Percentiles rank a stretch among this genome's conserved stretches.
Evolutionary conservation across 768 basidiomycete species (phyloP).

Genomic region (Suillus plorans): DNA sequence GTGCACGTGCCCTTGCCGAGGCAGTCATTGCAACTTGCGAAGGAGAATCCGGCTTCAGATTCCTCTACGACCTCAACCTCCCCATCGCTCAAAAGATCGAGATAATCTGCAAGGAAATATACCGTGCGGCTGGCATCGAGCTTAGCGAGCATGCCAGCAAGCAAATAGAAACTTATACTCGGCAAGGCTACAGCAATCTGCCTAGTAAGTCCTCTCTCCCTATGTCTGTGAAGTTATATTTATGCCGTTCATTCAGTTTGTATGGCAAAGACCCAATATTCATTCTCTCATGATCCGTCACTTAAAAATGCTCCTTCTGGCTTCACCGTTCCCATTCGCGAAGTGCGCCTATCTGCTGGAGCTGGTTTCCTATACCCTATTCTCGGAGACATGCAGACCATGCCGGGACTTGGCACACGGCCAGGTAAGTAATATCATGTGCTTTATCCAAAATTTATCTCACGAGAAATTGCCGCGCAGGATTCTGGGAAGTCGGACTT

Average conservation of each 20-base stretch:
- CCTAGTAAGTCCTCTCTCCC: constrained; percentile 56
- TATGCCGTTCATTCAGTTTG: constrained; percentile 56
- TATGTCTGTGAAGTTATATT: constrained; percentile 7
- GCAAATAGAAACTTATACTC: constrained; percentile 89
- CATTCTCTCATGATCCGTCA: constrained; percentile 92
- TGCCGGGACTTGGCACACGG: constrained; percentile 93
- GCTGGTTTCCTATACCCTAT: constrained; percentile 96
- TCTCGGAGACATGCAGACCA: constrained; percentile 96
- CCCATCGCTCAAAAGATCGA: constrained; percentile 87
- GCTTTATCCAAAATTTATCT: constrained; percentile 5
- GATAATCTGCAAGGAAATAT: constrained; percentile 87
- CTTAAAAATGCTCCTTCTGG: constrained; percentile 90
- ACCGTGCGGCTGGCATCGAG: constrained; percentile 89
- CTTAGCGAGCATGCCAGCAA: constrained; percentile 81
- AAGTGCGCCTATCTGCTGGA: constrained; percentile 85
- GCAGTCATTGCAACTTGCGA: constrained; percentile 89
- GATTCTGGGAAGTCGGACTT: constrained; percentile 89
- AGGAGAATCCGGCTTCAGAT: constrained; percentile 81
- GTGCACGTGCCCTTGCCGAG: constrained; percentile 87
- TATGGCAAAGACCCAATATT: constrained; percentile 98
- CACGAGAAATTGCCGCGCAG: constrained; percentile 33
- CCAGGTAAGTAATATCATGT: constrained; percentile 54
- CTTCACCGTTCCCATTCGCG: constrained; percentile 90
- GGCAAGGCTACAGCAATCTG: constrained; percentile 78
- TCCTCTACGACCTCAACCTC: constrained; percentile 85